phyloP scores from a whole-genome alignment of 352 stramenopile genomes.

The Phytophthora sp. region DNA sequence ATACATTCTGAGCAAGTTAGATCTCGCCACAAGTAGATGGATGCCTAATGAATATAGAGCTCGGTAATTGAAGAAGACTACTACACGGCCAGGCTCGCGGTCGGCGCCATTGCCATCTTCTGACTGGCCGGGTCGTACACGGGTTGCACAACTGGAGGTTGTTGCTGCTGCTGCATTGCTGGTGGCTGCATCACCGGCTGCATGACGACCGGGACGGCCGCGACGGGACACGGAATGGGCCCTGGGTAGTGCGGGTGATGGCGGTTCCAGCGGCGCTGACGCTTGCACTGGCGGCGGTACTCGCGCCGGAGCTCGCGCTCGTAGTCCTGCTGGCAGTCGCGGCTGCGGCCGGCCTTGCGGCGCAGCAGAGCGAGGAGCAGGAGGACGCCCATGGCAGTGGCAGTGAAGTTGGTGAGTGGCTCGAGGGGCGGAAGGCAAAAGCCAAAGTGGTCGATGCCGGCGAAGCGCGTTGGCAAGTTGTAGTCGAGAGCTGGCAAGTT shows the following conservation, averaged over 20 bases:
- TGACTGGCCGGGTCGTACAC: neutral
- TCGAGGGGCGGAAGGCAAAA: slow-evolving; percentile 9
- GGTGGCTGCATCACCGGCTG: neutral
- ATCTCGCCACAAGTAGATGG: no score
- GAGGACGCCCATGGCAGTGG: slow-evolving; percentile 13
- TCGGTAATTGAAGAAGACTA: neutral
- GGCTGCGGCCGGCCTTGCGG: neutral
- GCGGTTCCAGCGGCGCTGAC: slow-evolving; percentile 20
- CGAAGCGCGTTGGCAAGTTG: neutral
- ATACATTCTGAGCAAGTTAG: no score
- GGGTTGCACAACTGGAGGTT: neutral
- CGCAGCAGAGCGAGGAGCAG: slow-evolving; percentile 24
- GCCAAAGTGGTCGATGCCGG: slow-evolving; percentile 8
- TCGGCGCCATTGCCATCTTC: neutral
- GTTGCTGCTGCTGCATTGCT: neutral
- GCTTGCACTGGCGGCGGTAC: slow-evolving; percentile 25
- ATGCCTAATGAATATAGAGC: neutral
- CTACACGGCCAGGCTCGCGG: neutral
- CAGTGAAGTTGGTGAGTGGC: neutral
- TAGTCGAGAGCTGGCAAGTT: neutral
- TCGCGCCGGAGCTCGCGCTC: slow-evolving; percentile 22
- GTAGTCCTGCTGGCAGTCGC: slow-evolving; percentile 23
- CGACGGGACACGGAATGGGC: neutral
- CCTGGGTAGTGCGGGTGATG: slow-evolving; percentile 19
- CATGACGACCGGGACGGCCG: neutral